These are phyloP conservation scores for Leccinum incarnatum DNA, from an alignment of 768 basidiomycete species.

Conservation along the genomic window DNA sequence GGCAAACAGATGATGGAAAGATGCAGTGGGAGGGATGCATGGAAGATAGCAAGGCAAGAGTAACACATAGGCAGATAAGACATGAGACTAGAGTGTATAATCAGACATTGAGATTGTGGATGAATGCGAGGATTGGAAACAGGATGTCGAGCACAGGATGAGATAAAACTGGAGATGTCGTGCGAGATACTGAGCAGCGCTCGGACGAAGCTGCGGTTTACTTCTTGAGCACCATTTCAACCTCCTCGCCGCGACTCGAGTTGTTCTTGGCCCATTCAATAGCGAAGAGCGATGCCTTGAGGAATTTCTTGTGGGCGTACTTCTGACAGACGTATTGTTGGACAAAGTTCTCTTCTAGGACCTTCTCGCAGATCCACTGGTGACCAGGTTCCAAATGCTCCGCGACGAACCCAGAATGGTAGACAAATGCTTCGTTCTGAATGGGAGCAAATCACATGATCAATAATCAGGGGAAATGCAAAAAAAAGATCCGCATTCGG, in stretches of 20 bases:
- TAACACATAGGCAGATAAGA: conserved; percentile 35
- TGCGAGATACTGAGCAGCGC: conserved; percentile 21
- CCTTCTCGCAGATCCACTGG: conserved; percentile 76
- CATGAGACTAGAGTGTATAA: conserved; percentile 37
- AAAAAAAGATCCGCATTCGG: conserved; percentile 22
- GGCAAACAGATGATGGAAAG: conserved; percentile 22
- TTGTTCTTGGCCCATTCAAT: conserved; percentile 68
- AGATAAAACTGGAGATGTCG: conserved; percentile 24
- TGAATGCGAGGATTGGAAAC: conserved; percentile 35
- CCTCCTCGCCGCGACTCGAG: conserved; percentile 36
- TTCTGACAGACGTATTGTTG: conserved; percentile 90
- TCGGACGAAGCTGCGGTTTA: conserved; percentile 17
- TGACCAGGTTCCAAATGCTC: conserved; percentile 83
- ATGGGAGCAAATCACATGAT: conserved; percentile 36
- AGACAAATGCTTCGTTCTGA: conserved; percentile 88
- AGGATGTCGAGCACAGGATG: conserved; percentile 36
- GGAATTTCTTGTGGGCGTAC: conserved; percentile 96
- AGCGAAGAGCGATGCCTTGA: conserved; percentile 82
- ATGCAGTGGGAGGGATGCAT: conserved; percentile 31
- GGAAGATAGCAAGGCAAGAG: conserved; percentile 37
- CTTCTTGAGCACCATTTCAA: conserved; percentile 31
- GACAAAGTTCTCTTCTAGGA: conserved; percentile 77
- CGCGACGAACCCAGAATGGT: conserved; percentile 89
- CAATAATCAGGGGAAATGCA: background rate
- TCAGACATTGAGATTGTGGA: conserved; percentile 39